phyloP scores from a whole-genome alignment of 495 filamentous ascomycete species.

The Aspergillus bertholletiae region DNA sequence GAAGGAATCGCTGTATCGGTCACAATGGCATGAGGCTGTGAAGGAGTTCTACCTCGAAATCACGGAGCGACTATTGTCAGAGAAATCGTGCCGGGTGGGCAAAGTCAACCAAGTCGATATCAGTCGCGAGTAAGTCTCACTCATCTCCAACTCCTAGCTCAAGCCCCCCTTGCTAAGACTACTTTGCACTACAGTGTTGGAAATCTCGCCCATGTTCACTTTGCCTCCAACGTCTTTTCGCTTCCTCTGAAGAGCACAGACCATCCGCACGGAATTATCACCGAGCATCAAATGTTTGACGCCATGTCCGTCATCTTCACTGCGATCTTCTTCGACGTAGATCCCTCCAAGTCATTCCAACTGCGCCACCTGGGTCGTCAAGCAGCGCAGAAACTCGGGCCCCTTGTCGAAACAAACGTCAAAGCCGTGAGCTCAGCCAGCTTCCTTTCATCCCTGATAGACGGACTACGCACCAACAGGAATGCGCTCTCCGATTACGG shows the following conservation, averaged over 20 bases:
- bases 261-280: conserved; percentile 67
- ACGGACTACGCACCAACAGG: conserved; percentile 51
- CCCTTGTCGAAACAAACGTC: conserved; percentile 59
- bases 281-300: conserved; percentile 75
- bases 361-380: conserved; percentile 60
- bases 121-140: conserved; percentile 57
- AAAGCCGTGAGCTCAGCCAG: conserved; percentile 58
- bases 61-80: conserved; percentile 60
- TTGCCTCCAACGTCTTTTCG: conserved; percentile 67
- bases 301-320: conserved; percentile 65
- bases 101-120: conserved; percentile 69
- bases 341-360: conserved; percentile 48
- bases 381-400: conserved; percentile 59
- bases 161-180: background rate
- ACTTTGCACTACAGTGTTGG: conserved; percentile 45
- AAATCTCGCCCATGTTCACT: conserved; percentile 69
- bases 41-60: conserved; percentile 57
- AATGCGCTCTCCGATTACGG: conserved; percentile 63
- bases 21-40: conserved; percentile 50
- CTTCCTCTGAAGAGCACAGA: conserved; percentile 70
- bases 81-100: conserved; percentile 57
- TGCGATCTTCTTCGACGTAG: conserved; percentile 54
- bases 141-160: conserved; percentile 11
- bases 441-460: conserved; percentile 55
- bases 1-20: conserved; percentile 36